phyloP scores from a whole-genome alignment of 2,329 filamentous ascomycete genomes.

The Colletotrichum orchidophilum region DNA sequence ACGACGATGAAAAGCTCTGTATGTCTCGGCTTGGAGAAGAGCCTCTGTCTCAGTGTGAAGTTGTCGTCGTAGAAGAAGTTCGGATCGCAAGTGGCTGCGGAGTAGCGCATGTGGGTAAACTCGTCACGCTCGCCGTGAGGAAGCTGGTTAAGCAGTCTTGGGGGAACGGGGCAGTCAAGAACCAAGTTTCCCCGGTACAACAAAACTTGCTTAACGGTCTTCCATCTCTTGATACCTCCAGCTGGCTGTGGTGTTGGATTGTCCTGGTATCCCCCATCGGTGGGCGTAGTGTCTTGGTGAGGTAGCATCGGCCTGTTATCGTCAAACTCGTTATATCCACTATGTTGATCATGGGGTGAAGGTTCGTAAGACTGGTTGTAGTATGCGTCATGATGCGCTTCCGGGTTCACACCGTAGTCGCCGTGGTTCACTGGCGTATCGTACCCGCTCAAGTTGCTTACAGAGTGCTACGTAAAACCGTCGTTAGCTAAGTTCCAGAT shows the following conservation, averaged over 20 bases:
- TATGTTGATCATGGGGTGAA: slow-evolving; percentile 55
- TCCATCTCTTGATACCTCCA: slow-evolving; percentile 84
- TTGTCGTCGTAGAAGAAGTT: slow-evolving; percentile 87
- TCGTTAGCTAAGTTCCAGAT: background rate
- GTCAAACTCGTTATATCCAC: slow-evolving; percentile 62
- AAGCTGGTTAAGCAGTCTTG: slow-evolving; percentile 85
- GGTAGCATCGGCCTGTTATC: slow-evolving; percentile 81
- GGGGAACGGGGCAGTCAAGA: slow-evolving; percentile 94
- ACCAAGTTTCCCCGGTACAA: slow-evolving; percentile 97
- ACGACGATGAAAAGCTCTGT: slow-evolving; percentile 97
- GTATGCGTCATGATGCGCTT: slow-evolving; percentile 88
- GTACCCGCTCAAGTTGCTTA: slow-evolving; percentile 54
- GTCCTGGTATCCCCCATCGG: slow-evolving; percentile 55
- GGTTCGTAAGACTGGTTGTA: slow-evolving; percentile 86
- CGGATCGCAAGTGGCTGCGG: slow-evolving; percentile 93
- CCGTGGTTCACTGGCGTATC: slow-evolving; percentile 59
- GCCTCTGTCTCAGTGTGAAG: slow-evolving; percentile 89
- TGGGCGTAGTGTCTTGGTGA: slow-evolving; percentile 61
- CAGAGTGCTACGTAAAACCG: slow-evolving; percentile 55
- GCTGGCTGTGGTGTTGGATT: slow-evolving; percentile 55
- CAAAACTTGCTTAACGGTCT: slow-evolving; percentile 98
- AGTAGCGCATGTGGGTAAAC: slow-evolving; percentile 91
- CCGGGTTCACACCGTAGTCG: slow-evolving; percentile 82
- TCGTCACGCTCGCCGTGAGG: slow-evolving; percentile 93
- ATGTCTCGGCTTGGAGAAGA: slow-evolving; percentile 91